Base-by-base conservation (phyloP, 2,329 filamentous ascomycete genomes). In the Penicillium sp. region DNA sequence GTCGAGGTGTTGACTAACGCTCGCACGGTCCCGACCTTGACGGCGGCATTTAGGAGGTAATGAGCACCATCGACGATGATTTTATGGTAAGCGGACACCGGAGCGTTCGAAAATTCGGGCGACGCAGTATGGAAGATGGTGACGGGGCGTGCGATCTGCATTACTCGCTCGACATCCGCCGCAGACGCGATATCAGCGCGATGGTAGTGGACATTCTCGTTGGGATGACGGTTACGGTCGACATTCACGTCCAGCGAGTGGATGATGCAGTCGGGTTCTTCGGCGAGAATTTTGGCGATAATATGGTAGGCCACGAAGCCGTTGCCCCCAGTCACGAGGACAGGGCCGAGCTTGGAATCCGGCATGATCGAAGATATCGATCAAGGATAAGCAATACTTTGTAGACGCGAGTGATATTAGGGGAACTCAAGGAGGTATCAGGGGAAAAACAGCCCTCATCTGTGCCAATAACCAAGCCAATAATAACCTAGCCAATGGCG, bases 1-100 rank as follows among this genome's bases (percentile, higher is more conserved):
- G 89, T 93, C 71, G 89, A 93, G 20, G 93, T 97, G 75, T 93
- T 96, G 50, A 97, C 89, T 61, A 97, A 84, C 0, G 83, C 89
- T 74, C 86, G 90, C 66, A 75, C 76, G 55, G 72, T 71, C 47
- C 73, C 70, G 67, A 83, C 82, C 64, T 88, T 88, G 16, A 89
- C 90, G 26, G 87, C 83, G 55, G 97, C 78, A 53, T 78, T 66
- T 9, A 78, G 61, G 47, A 97, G 82, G 63, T 88, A 85, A 62
- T 80, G 80, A 14, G 93, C 97, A 52, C 93, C 93, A 49, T 90
- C 86, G 52, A 96, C 86, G 71, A 97, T 99, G 69, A 97, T 88
- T 70, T 86, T 86, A 65, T 84, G 84, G 71, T 94, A 88, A 28
- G 90, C 74, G n/a, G 83, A 80, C 62, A 86, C 79, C 54, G 73